phyloP scores from a whole-genome alignment of 139 green algal species.

The Eudorina sp. region DNA sequence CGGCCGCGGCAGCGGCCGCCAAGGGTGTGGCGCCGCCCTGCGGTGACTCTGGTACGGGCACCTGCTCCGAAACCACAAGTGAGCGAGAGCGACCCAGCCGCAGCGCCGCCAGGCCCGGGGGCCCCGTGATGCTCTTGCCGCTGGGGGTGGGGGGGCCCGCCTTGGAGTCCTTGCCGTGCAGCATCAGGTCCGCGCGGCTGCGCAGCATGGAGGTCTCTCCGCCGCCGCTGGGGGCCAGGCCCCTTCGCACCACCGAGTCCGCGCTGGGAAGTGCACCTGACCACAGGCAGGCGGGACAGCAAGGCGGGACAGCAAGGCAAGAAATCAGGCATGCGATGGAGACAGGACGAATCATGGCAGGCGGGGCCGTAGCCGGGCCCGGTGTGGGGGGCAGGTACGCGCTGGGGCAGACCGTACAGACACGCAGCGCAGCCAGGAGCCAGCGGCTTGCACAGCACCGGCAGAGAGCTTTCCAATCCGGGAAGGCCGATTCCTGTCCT shows the following conservation, averaged over 20 bases:
- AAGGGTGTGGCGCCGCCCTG: background rate
- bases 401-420: no score
- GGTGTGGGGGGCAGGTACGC: no score
- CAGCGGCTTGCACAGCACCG: no score
- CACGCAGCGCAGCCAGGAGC: no score
- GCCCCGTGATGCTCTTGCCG: background rate
- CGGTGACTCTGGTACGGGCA: background rate
- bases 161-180: constrained; percentile 5
- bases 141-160: background rate
- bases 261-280: background rate
- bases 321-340: no score
- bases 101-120: background rate
- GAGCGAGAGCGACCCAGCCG: background rate
- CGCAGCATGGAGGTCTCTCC: constrained; percentile 7
- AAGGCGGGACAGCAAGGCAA: no score
- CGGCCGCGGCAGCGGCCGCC: background rate
- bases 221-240: background rate
- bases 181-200: constrained; percentile 21
- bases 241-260: background rate
- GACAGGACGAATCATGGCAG: no score
- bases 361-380: no score
- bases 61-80: background rate
- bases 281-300: no score
- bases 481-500: no score
- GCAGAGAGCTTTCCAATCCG: no score